These are phyloP conservation scores for Mrakia gelida DNA, from an alignment of 768 basidiomycete species.

Conservation along the genomic window DNA sequence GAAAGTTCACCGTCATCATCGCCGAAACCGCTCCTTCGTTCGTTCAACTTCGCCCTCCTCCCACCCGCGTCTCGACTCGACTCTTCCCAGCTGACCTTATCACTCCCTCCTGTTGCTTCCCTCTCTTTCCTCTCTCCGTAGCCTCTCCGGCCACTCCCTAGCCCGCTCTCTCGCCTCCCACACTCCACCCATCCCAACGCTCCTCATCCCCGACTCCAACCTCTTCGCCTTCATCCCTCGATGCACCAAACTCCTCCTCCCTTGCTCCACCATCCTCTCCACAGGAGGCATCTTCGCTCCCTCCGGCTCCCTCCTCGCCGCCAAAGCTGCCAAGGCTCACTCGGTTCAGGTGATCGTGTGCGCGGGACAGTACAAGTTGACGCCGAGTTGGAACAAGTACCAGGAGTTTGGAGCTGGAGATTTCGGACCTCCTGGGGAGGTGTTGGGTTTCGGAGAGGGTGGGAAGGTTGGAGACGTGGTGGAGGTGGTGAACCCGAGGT, in stretches of 20 bases:
- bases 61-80: not conserved
- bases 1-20: conserved; percentile 93
- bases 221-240: conserved; percentile 94
- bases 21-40: conserved; percentile 85
- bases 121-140: not conserved
- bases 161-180: not conserved
- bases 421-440: conserved; percentile 41
- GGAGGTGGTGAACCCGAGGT: conserved; percentile 92
- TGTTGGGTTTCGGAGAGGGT: conserved; percentile 56
- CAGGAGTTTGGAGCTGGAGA: conserved; percentile 44
- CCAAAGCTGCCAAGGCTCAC: conserved; percentile 81
- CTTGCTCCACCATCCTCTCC: conserved; percentile 91
- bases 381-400: conserved; percentile 57
- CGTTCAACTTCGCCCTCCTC: conserved; percentile 3
- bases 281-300: conserved; percentile 94
- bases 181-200: conserved; percentile 88
- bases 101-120: not conserved
- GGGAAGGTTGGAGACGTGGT: conserved; percentile 67
- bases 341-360: conserved; percentile 89
- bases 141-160: conserved; percentile 16
- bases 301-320: conserved; percentile 76
- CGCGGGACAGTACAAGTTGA: conserved; percentile 94
- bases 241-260: conserved; percentile 92
- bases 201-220: conserved; percentile 93
- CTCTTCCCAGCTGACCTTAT: not conserved